phyloP scores from a whole-genome alignment of 345 rosid species.

The Eucalyptus coolabah region DNA sequence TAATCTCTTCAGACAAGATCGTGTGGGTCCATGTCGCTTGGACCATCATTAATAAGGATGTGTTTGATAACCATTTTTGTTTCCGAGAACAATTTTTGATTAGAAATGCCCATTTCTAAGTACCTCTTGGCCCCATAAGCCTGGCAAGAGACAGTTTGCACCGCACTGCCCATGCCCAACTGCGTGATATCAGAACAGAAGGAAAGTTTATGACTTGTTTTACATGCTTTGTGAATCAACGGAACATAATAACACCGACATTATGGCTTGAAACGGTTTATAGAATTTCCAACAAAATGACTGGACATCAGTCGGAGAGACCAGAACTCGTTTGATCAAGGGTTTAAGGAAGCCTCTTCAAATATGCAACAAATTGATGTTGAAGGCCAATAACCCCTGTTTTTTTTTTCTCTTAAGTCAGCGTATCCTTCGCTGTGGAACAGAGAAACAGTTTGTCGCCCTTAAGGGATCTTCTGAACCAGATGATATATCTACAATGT shows the following conservation, averaged over 20 bases:
- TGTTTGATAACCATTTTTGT: no score
- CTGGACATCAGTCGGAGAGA: background rate
- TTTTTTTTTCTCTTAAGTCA: background rate
- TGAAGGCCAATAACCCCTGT: background rate
- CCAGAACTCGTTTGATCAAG: background rate
- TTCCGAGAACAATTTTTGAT: no score
- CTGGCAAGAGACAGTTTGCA: constrained; percentile 86
- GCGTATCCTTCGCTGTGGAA: background rate
- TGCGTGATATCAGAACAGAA: background rate
- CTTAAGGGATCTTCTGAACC: background rate
- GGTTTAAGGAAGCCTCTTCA: background rate
- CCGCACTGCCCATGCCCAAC: constrained; percentile 95
- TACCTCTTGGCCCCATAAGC: constrained; percentile 80
- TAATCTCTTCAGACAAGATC: background rate
- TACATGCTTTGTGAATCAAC: background rate
- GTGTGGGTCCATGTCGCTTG: background rate
- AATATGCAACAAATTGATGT: background rate
- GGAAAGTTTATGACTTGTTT: background rate
- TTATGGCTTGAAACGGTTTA: background rate
- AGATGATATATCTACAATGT: background rate
- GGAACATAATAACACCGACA: background rate
- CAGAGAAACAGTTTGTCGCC: background rate
- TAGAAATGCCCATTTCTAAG: constrained; percentile 52
- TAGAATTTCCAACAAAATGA: background rate
- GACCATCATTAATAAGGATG: background rate